These are phyloP conservation scores for Inosperma sp. DNA, from an alignment of 768 basidiomycete genomes.

Conservation along the genomic window DNA sequence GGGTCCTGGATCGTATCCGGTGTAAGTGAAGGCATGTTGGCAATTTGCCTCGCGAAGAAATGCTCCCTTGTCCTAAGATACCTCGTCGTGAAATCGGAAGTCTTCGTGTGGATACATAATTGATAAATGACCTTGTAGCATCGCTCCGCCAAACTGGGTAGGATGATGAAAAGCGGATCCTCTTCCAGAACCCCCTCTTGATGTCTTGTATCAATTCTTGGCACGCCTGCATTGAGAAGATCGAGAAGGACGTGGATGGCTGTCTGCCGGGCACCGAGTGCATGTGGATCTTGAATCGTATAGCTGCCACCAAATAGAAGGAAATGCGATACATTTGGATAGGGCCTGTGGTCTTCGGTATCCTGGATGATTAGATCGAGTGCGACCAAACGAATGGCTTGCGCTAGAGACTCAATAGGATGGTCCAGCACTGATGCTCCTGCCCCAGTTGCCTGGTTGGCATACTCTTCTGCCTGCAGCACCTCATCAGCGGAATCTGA, in stretches of 20 bases:
- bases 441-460: conserved; percentile 66
- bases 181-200: conserved; percentile 30
- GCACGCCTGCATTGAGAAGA: conserved; percentile 68
- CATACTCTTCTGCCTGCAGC: conserved; percentile 51
- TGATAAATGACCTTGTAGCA: conserved; percentile 81
- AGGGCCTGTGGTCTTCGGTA: conserved; percentile 54
- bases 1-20: conserved; percentile 48
- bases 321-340: conserved; percentile 86
- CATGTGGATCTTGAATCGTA: conserved; percentile 74
- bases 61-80: conserved; percentile 86
- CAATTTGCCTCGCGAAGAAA: conserved; percentile 85
- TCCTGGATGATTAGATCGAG: conserved; percentile 80
- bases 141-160: conserved; percentile 80
- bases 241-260: conserved; percentile 80
- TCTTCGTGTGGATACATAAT: conserved; percentile 81
- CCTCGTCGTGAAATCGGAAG: conserved; percentile 74
- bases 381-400: conserved; percentile 70
- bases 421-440: conserved; percentile 59
- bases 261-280: conserved; percentile 61
- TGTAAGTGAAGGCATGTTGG: conserved; percentile 61
- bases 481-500: conserved; percentile 60
- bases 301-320: conserved; percentile 69
- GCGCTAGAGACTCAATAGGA: conserved; percentile 45
- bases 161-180: conserved; percentile 54
- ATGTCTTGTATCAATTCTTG: conserved; percentile 47